Conservation (phyloP, 371 early-diverging fungal species). For the Zopfochytrium polystomum region DNA sequence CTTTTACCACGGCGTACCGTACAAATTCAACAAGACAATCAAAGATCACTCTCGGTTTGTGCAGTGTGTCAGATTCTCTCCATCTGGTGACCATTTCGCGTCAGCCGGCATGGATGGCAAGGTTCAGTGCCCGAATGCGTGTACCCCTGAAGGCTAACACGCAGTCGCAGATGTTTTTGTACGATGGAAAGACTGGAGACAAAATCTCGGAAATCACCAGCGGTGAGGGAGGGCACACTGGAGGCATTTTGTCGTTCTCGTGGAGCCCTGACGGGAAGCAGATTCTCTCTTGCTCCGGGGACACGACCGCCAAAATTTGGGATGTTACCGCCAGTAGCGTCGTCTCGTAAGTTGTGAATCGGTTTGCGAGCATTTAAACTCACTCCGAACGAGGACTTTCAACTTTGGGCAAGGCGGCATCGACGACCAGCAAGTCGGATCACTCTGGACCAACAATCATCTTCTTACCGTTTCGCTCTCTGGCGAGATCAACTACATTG, state of each 20-base stretch:
- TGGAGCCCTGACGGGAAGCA: conserved; percentile 83
- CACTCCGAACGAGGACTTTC: conserved; percentile 30
- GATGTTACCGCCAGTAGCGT: conserved; percentile 71
- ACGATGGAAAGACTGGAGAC: conserved; percentile 89
- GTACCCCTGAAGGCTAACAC: no score
- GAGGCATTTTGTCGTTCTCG: conserved; percentile 76
- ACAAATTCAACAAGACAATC: conserved; percentile 69
- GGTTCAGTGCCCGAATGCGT: conserved; percentile 54
- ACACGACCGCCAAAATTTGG: conserved; percentile 90
- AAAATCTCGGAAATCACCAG: conserved; percentile 64
- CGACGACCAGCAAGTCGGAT: conserved; percentile 92
- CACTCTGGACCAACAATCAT: conserved; percentile 76
- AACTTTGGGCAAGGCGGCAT: conserved; percentile 35
- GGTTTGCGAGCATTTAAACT: neutral
- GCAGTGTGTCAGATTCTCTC: conserved; percentile 82
- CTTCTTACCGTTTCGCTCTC: conserved; percentile 75
- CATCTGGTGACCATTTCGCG: conserved; percentile 74
- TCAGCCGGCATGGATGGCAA: conserved; percentile 86
- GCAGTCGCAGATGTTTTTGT: conserved; percentile 73
- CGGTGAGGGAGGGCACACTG: conserved; percentile 61
- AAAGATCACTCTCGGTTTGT: conserved; percentile 83
- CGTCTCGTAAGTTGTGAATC: conserved; percentile 55
- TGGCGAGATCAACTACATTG: conserved; percentile 82
- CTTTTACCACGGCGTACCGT: conserved; percentile 91
- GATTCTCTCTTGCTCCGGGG: conserved; percentile 81